Base-by-base conservation (phyloP, 345 rosid species). In the Lumnitzera racemosa region DNA sequence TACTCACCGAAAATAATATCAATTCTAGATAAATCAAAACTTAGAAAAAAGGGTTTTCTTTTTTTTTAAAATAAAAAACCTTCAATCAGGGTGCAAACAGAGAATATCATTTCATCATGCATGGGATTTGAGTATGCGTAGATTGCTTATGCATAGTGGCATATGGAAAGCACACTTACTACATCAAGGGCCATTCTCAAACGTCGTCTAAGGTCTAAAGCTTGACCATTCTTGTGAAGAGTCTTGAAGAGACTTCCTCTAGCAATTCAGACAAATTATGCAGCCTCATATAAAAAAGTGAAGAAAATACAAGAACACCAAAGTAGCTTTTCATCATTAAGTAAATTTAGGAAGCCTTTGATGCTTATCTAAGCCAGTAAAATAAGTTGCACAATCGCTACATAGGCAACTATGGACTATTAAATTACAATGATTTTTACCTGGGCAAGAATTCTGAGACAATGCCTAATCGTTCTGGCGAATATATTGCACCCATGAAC, bases 191-290 rank as follows among this genome's bases (percentile, higher is more conserved):
- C 95, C 96, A 89, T 92, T 68, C 65, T 82, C 53, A 85, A 61
- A 55, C 89, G 89, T 11, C 89, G 83, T 69, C 77, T 89, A 12
- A 81, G 77, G 67, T 89, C 94, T 73, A 89, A 64, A 47, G 84
- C 70, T 58, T 82, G 94, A 67, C 70, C 82, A 71, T 76, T 74
- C 67, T 47, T 92, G 84, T 89, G 98, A 67, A 92, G 87, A 49
- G 84, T 75, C 64, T 78, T 85, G 83, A 89, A 92, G 61, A 89
- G 96, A 74, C 98, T 92, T 74, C 98, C 96, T 80, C 98, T 92
- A 70, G 27, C 46, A 27, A 27, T 50, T 53, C 27, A 20, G 4
- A n/a, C 47, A 46, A 31, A 41, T 15, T 13, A n/a, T 43, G 8
- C 23, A 50, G 43, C 43, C 43, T 36, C 43, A 36, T 36, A 4